Percentiles rank a stretch among this genome's conserved stretches.
phyloP scores from a whole-genome alignment of 805 yeast species.

The Brettanomyces naardenensis region DNA sequence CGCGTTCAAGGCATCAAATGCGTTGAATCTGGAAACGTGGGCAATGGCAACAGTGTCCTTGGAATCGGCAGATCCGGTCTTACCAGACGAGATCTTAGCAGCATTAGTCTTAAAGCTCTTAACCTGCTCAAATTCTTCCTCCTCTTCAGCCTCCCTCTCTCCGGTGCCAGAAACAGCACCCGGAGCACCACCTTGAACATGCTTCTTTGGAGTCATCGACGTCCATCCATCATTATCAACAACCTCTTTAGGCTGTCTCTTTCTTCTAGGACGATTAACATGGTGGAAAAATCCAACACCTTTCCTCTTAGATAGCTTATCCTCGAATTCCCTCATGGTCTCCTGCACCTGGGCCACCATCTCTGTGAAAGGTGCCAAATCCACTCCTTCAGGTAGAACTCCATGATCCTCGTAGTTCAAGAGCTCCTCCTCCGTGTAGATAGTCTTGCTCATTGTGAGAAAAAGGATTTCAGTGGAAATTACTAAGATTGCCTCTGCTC shows the following conservation, averaged over 20 bases:
- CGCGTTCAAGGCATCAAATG: constrained; percentile 68
- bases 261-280: constrained; percentile 30
- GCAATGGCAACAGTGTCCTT: constrained; percentile 65
- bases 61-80: constrained; percentile 53
- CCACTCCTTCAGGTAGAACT: constrained; percentile 52
- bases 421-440: constrained; percentile 66
- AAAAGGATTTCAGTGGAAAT: neutral
- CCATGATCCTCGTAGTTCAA: constrained; percentile 49
- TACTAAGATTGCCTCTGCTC: neutral
- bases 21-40: constrained; percentile 62
- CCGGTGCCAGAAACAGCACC: constrained; percentile 35
- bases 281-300: constrained; percentile 37
- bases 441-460: constrained; percentile 1
- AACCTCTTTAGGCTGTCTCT: constrained; percentile 37
- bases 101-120: constrained; percentile 56
- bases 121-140: constrained; percentile 33
- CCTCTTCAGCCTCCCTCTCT: constrained; percentile 33
- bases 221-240: constrained; percentile 85
- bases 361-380: constrained; percentile 55
- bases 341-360: constrained; percentile 60
- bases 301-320: constrained; percentile 44
- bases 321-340: constrained; percentile 25
- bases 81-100: constrained; percentile 66
- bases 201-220: constrained; percentile 37
- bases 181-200: constrained; percentile 29